Percentiles rank a stretch among this genome's conserved stretches.
These are phyloP conservation scores for Aspergillus udagawae DNA, from an alignment of 2,329 filamentous ascomycete genomes.

Conservation along the genomic window DNA sequence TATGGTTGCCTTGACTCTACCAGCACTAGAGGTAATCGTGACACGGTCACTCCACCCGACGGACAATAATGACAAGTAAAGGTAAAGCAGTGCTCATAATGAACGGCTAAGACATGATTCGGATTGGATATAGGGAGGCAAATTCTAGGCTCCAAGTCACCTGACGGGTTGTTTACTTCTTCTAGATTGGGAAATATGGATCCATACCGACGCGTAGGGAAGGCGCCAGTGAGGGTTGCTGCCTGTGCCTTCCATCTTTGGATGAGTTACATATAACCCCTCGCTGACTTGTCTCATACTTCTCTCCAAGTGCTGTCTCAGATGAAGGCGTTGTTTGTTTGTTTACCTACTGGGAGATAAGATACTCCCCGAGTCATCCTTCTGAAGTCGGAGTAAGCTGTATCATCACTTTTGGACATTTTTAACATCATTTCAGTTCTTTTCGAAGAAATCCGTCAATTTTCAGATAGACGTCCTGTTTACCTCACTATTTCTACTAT, in stretches of 20 bases:
- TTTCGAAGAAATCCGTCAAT: background rate
- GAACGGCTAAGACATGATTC: background rate
- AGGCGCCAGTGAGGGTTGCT: background rate
- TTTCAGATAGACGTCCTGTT: background rate
- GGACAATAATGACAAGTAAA: background rate
- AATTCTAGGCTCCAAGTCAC: constrained; percentile 9
- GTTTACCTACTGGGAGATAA: background rate
- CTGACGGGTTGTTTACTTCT: constrained; percentile 6
- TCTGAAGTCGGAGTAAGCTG: background rate
- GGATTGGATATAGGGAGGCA: background rate
- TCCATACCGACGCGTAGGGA: background rate
- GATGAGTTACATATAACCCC: background rate
- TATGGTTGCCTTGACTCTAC: background rate
- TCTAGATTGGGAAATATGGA: background rate
- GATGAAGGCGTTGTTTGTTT: background rate
- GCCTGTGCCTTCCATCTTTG: background rate
- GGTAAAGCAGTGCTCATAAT: background rate
- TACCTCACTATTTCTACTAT: background rate
- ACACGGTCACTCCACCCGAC: background rate
- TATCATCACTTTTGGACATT: background rate
- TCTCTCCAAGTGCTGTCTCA: background rate
- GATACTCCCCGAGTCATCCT: background rate
- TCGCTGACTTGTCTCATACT: background rate
- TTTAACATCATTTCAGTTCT: background rate
- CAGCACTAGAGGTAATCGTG: background rate